Conservation (phyloP, 23 red algal genomes). For the Gracilariopsis chorda region DNA sequence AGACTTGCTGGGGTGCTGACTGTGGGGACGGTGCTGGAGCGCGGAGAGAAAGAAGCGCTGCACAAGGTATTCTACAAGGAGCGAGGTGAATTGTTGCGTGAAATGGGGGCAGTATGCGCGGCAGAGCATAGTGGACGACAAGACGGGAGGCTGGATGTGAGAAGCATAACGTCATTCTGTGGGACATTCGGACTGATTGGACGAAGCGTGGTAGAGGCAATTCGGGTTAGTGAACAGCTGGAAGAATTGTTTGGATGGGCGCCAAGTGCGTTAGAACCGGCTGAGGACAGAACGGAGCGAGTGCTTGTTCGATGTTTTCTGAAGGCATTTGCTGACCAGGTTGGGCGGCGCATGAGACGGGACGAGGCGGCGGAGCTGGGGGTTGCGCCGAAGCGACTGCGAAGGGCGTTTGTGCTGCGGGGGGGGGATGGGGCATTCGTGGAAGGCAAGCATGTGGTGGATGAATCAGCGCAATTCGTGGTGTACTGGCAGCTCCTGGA, state of each 20-base stretch:
- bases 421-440: neutral
- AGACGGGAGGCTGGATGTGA: neutral
- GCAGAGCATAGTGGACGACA: conserved; percentile 51
- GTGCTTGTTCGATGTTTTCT: conserved; percentile 36
- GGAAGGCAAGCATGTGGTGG: neutral
- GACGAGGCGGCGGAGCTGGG: conserved; percentile 27
- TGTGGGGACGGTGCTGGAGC: conserved; percentile 43
- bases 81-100: conserved; percentile 53
- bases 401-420: conserved; percentile 3
- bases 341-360: conserved; percentile 50
- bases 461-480: neutral
- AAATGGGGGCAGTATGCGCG: conserved; percentile 61
- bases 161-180: neutral
- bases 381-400: conserved; percentile 13
- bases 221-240: conserved; percentile 36
- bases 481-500: conserved; percentile 2
- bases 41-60: neutral
- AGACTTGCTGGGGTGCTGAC: conserved; percentile 69
- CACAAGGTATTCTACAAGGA: neutral
- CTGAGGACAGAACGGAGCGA: neutral
- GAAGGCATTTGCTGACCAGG: conserved; percentile 49
- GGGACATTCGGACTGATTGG: conserved; percentile 16
- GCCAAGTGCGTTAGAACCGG: neutral
- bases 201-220: conserved; percentile 11
- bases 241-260: neutral